Evolutionary conservation across 2,329 filamentous ascomycete genomes (phyloP).

Genomic region (Septoria linicola): DNA sequence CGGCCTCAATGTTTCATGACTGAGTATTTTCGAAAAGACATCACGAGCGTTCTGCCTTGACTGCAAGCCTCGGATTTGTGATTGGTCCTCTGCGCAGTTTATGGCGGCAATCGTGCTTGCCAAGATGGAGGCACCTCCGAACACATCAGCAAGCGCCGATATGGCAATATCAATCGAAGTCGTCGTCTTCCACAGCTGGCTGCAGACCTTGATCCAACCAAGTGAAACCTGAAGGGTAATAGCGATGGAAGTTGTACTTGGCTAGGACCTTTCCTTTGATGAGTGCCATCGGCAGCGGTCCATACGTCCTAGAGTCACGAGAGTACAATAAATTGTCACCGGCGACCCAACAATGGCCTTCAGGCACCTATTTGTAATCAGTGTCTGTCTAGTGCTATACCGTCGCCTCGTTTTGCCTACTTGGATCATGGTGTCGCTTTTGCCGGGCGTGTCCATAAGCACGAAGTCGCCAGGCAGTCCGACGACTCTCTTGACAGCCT

Average conservation of each 20-base stretch:
- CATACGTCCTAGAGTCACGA: conserved; percentile 81
- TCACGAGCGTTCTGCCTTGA: neutral
- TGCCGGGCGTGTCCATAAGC: conserved; percentile 59
- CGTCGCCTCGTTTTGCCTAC: conserved; percentile 43
- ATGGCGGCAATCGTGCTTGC: neutral
- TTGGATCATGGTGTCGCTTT: conserved; percentile 59
- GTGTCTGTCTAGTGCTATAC: neutral
- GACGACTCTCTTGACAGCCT: conserved; percentile 72
- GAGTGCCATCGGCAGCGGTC: conserved; percentile 80
- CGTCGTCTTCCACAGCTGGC: conserved; percentile 18
- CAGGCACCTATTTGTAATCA: conserved; percentile 64
- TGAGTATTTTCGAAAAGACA: neutral
- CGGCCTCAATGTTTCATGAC: neutral
- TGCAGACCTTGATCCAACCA: conserved; percentile 21
- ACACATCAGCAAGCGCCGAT: neutral
- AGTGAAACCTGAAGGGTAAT: conserved; percentile 8
- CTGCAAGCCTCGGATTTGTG: neutral
- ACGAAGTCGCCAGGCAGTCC: conserved; percentile 67
- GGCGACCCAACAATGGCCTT: conserved; percentile 86
- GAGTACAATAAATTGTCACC: conserved; percentile 86
- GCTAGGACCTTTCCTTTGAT: conserved; percentile 78
- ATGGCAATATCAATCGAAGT: conserved; percentile 14
- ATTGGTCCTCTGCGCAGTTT: neutral
- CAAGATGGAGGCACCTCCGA: neutral
- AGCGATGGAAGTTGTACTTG: conserved; percentile 23